Base-by-base conservation (phyloP, 768 basidiomycete species). In the Panellus pusillus region DNA sequence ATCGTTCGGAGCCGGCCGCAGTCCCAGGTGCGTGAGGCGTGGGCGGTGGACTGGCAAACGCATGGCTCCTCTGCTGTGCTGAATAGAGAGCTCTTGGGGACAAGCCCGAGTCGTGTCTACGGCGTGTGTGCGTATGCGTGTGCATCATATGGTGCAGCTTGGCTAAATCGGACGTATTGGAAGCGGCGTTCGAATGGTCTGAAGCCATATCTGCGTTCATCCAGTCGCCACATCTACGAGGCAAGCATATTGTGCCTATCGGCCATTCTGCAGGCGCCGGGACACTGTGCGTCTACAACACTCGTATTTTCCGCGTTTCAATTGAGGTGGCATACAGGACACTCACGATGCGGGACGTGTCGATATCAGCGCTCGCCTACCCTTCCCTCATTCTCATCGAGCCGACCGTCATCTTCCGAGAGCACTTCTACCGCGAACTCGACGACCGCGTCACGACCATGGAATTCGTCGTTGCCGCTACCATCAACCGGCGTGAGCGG, bases 21-120 rank as follows among this genome's bases (percentile, higher is more conserved):
- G 6, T 47, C 62, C 48, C 9, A 31, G 14, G 64, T 81, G 18
- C 70, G 73, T 2, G 79, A 81, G 55, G 77, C 74, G 1, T 80
- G 78, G 76, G 66, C 75, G 0, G 74, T 81, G 47, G 80, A 82
- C 61, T 76, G 75, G 72, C 78, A 75, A 50, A 79, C 69, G 24
- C 77, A 79, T 44, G 79, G 80, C 17, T 77, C 79, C 40, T 71
- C 78, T 8, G 78, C 75, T 13, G 56, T 77, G 0, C 58, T 79
- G 24, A 82, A 82, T 57, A 63, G 58, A 8, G 65, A 67, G 6
- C 51, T 63, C 1, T 58, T 80, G 36, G 55, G 63, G 45, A 32
- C 50, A 2, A 69, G 72, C 13, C 57, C 65, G 14, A 64, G 70
- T 28, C 68, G 69, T 40, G 71, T 75, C 36, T 72, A 76, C 73